These are phyloP conservation scores for Diutina neorugosa DNA, from an alignment of 1,139 yeast species.

Conservation along the genomic window DNA sequence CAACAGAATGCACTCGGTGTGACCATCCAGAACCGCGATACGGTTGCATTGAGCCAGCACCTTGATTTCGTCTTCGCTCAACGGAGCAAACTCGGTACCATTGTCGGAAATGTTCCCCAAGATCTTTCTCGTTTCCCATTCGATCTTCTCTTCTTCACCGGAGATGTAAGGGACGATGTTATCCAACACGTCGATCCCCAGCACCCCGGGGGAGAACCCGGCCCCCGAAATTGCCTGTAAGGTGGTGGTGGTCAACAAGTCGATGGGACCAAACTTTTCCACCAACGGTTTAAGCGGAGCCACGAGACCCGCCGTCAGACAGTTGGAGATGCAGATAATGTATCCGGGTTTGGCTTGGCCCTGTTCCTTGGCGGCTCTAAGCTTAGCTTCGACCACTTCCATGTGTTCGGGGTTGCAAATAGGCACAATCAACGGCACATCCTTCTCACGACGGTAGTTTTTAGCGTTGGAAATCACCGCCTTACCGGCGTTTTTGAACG, in stretches of 20 bases:
- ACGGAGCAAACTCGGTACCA: constrained; percentile 45
- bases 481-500: constrained; percentile 68
- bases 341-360: constrained; percentile 60
- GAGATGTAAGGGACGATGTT: constrained; percentile 89
- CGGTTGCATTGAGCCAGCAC: constrained; percentile 96
- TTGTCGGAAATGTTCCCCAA: constrained; percentile 51
- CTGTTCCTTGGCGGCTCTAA: constrained; percentile 38
- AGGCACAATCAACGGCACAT: constrained; percentile 91
- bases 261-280: constrained; percentile 81
- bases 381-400: constrained; percentile 54
- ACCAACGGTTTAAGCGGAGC: constrained; percentile 92
- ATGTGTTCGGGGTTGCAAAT: constrained; percentile 93
- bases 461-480: constrained; percentile 90
- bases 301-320: constrained; percentile 96
- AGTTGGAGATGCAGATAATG: constrained; percentile 90
- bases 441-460: constrained; percentile 79
- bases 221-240: constrained; percentile 98
- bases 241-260: constrained; percentile 78
- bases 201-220: constrained; percentile 96
- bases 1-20: constrained; percentile 87
- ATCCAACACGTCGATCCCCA: constrained; percentile 90
- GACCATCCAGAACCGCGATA: constrained; percentile 96
- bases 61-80: constrained; percentile 59
- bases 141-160: constrained; percentile 97
- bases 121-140: constrained; percentile 96